Evolutionary conservation across 202 grass and related monocot species (phyloP), one percentile per base, ranked within the genome.

Genomic region (Brachypodium distachyon): DNA sequence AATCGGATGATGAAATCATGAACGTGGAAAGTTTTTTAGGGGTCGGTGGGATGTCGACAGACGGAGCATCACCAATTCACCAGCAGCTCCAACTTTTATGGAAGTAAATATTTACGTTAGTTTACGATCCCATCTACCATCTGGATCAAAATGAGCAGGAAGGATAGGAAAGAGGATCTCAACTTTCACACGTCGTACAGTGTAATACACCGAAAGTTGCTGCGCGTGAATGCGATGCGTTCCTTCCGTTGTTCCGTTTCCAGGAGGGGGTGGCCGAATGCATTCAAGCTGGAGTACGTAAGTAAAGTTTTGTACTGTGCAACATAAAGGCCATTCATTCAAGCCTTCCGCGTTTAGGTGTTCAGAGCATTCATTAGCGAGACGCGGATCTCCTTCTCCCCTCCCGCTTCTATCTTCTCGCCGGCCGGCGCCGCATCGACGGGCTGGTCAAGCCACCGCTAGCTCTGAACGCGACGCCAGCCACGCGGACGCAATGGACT

Each of bases 201-300:
- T 26, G 39, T 62, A 17, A 50, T 34, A 58, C 34, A 64, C 61
- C 64, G 61, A 71, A 86, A 63, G 47, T 36, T 19, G 65, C 50
- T 37, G 73, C n/a, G n/a, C n/a, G n/a, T 58, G 79, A 82, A 77
- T 65, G 74, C 50, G 65, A 57, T 55, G 73, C 79, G 65, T 72
- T 55, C 66, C 79, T 55, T 58, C 33, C 65, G 73, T 73, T n/a
- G n/a, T n/a, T n/a, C n/a, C n/a, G n/a, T n/a, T n/a, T 72, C 23
- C 9, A 59, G 19, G 67, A 39, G 64, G 73, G 42, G 74, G 79
- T 21, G 41, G 67, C 85, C n/a, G n/a, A 87, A 40, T 7, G 74
- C 74, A 87, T 83, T 87, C n/a, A 87, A 83, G 74, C 79, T 36
- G n/a, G n/a, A n/a, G n/a, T n/a, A 67, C 58, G 50, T 59, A 73